These are phyloP conservation scores for Fistulinella prunicolor DNA, from an alignment of 768 basidiomycete species.

Conservation along the genomic window DNA sequence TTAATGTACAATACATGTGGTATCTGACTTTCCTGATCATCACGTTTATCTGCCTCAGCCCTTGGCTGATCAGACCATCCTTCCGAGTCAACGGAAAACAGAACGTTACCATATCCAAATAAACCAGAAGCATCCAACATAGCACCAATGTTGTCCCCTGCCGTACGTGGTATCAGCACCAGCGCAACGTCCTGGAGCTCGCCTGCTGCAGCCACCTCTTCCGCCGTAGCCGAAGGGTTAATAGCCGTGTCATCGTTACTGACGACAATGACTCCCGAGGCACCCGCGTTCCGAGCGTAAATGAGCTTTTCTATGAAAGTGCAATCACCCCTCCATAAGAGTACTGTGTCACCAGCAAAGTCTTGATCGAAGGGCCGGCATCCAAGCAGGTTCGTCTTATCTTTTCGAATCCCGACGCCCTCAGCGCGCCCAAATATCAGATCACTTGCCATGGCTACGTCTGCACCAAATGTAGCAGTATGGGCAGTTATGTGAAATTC, in stretches of 20 bases:
- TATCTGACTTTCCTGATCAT: conserved; percentile 31
- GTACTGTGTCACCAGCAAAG: conserved; percentile 51
- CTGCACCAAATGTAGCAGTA: conserved; percentile 69
- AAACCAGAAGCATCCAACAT: conserved; percentile 54
- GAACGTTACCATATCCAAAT: conserved; percentile 45
- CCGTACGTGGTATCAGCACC: conserved; percentile 52
- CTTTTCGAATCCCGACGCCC: conserved; percentile 56
- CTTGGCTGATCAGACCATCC: conserved; percentile 23
- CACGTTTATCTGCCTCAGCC: conserved; percentile 14
- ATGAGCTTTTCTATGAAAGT: conserved; percentile 85
- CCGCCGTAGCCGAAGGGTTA: conserved; percentile 61
- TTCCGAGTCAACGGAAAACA: conserved; percentile 49
- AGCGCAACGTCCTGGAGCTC: conserved; percentile 57
- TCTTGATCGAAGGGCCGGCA: conserved; percentile 52
- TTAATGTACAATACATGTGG: conserved; percentile 70
- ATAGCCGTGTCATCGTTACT: conserved; percentile 57
- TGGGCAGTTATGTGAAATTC: conserved; percentile 56
- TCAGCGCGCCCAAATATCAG: conserved; percentile 45
- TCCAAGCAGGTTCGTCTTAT: conserved; percentile 52
- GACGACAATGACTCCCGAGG: conserved; percentile 75
- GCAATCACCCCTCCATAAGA: conserved; percentile 78
- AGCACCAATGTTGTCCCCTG: conserved; percentile 50
- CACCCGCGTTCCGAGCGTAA: conserved; percentile 64
- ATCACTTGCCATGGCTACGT: conserved; percentile 39
- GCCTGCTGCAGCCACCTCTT: conserved; percentile 57